These are phyloP conservation scores for Lycium ferocissimum DNA, from an alignment of 257 asterid species.

Conservation along the genomic window DNA sequence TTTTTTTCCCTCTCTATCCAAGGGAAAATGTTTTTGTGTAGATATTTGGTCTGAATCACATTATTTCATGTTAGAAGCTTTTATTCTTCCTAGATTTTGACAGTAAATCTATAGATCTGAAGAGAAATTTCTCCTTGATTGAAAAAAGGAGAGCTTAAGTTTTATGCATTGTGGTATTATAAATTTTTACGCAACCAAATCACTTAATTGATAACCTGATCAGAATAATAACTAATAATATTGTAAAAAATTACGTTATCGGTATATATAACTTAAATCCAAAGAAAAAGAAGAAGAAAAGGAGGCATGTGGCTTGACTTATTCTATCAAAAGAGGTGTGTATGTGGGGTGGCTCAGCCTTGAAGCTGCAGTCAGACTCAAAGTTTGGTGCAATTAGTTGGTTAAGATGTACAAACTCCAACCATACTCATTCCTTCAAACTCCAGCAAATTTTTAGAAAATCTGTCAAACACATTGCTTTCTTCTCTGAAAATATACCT, in stretches of 20 bases:
- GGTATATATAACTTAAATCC: not conserved
- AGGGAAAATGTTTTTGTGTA: no score
- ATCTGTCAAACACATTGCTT: constrained; percentile 35
- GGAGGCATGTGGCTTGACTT: constrained; percentile 16
- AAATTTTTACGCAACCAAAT: not conserved
- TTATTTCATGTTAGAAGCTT: not conserved
- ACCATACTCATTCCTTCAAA: constrained; percentile 74
- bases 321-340: constrained; percentile 22
- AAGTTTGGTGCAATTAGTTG: constrained; percentile 49
- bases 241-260: not conserved
- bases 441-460: constrained; percentile 67
- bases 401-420: constrained; percentile 64
- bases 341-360: constrained; percentile 30
- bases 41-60: not conserved
- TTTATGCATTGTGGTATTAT: not conserved
- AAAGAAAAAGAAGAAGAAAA: not conserved
- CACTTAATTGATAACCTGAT: not conserved
- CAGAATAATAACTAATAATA: not conserved
- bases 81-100: constrained; percentile 17
- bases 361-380: constrained; percentile 27
- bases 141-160: not conserved
- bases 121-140: not conserved
- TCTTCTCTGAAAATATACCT: constrained; percentile 13
- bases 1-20: no score
- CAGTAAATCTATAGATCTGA: not conserved